Conservation (phyloP, 2,329 filamentous ascomycete genomes). For the Mollisia scopiformis region DNA sequence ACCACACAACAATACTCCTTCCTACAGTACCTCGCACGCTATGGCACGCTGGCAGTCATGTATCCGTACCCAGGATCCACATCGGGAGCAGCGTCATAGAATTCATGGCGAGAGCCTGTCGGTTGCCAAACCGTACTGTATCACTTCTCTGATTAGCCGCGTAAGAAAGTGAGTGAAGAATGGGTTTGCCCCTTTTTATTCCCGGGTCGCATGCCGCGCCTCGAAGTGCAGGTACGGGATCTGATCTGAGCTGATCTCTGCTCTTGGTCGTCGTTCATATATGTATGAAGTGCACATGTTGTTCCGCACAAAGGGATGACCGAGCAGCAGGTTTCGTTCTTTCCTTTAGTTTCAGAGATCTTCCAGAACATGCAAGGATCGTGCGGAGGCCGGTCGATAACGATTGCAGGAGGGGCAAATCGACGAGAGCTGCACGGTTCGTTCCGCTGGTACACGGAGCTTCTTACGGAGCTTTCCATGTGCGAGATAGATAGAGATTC, state of each 20-base stretch:
- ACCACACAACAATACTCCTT: not conserved
- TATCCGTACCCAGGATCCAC: not conserved
- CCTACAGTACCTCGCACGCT: too few relatives aligned
- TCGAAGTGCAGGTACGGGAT: not conserved
- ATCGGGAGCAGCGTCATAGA: not conserved
- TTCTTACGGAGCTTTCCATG: not conserved
- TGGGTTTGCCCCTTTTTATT: not conserved
- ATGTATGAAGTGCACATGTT: too few relatives aligned
- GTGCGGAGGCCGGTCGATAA: constrained; percentile 10
- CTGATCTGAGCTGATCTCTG: not conserved
- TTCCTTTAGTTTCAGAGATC: not conserved
- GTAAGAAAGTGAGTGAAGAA: not conserved
- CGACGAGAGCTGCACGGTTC: not conserved
- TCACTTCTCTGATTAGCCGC: too few relatives aligned
- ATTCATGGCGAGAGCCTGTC: not conserved
- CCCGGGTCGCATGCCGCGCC: not conserved
- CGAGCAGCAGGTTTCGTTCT: too few relatives aligned
- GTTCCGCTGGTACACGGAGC: not conserved
- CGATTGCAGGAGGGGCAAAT: not conserved
- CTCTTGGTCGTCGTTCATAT: not conserved
- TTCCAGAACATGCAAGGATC: constrained; percentile 3
- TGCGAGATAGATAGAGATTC: too few relatives aligned
- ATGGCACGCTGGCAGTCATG: not conserved
- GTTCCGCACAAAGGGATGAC: too few relatives aligned
- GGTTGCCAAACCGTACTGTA: not conserved